phyloP scores from a whole-genome alignment of 208 protist genomes.

The Trypanosoma conorhini region DNA sequence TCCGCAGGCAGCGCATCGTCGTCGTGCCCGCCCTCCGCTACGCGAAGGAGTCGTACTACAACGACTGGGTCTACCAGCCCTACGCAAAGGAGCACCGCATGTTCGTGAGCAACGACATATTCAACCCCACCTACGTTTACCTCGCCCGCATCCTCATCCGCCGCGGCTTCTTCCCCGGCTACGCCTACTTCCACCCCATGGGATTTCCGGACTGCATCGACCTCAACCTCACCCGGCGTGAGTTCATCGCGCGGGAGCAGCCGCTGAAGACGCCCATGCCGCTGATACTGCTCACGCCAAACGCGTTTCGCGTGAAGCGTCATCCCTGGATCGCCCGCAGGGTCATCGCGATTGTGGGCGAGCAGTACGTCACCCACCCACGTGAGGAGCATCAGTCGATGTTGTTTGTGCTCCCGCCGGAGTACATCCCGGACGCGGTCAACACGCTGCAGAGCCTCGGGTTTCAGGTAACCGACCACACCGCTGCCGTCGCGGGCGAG shows the following conservation, averaged over 20 bases:
- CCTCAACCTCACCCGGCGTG: constrained; percentile 71
- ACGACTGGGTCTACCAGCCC: constrained; percentile 87
- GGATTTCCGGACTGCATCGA: constrained; percentile 82
- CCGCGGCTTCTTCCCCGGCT: constrained; percentile 57
- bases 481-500: constrained; percentile 55
- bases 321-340: constrained; percentile 71
- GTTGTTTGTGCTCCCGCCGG: constrained; percentile 76
- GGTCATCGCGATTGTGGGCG: constrained; percentile 64
- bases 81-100: constrained; percentile 86
- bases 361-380: constrained; percentile 80
- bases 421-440: constrained; percentile 55
- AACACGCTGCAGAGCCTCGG: constrained; percentile 77
- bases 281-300: constrained; percentile 64
- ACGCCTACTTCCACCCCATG: constrained; percentile 87
- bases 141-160: constrained; percentile 58
- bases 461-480: constrained; percentile 66
- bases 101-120: constrained; percentile 88
- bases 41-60: constrained; percentile 70
- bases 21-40: constrained; percentile 72
- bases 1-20: constrained; percentile 74
- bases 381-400: constrained; percentile 70
- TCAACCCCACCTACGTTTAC: constrained; percentile 82
- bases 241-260: constrained; percentile 75
- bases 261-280: constrained; percentile 72
- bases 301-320: constrained; percentile 53